Percentiles rank a stretch among this genome's conserved stretches.
These are phyloP conservation scores for Mortierella sp. DNA, from an alignment of 371 early-diverging fungal genomes.

Conservation along the genomic window DNA sequence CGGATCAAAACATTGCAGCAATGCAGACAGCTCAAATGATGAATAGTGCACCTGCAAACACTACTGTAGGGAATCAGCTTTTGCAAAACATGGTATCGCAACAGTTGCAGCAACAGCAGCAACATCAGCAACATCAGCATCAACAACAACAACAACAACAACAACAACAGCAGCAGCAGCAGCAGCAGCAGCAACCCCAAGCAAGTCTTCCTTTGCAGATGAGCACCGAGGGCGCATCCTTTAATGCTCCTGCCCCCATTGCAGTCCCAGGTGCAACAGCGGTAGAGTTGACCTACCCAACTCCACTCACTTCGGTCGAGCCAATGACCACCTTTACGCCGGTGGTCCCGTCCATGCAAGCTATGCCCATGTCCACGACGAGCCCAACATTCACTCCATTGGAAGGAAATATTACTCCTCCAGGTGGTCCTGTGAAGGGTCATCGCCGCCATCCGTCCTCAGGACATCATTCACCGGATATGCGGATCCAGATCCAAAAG, in stretches of 20 bases:
- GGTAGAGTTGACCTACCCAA: constrained; percentile 19
- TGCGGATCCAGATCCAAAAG: constrained; percentile 25
- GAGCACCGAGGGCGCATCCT: constrained; percentile 2
- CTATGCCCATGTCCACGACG: constrained; percentile 12
- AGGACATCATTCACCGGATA: constrained; percentile 43
- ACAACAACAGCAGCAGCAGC: constrained; percentile 13
- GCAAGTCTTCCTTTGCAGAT: constrained; percentile 4
- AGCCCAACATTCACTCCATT: constrained; percentile 27
- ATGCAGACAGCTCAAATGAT: constrained; percentile 1
- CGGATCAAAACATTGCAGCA: background rate
- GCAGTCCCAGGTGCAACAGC: constrained; percentile 11
- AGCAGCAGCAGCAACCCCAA: constrained; percentile 10
- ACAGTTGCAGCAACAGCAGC: constrained; percentile 10
- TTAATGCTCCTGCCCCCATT: constrained; percentile 5
- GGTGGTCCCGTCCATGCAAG: constrained; percentile 37
- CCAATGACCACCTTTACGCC: constrained; percentile 24
- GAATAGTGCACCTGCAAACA: background rate
- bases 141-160: constrained; percentile 4
- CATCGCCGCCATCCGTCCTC: constrained; percentile 46
- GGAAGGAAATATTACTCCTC: constrained; percentile 11
- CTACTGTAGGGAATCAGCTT: background rate
- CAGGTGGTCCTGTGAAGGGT: constrained; percentile 26
- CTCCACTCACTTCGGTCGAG: constrained; percentile 23
- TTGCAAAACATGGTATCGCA: background rate
- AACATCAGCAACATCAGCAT: constrained; percentile 12